Percentiles rank a stretch among this genome's conserved stretches.
These are phyloP conservation scores for Kodamaea fungicola DNA, from an alignment of 1,139 yeast genomes.

Conservation along the genomic window DNA sequence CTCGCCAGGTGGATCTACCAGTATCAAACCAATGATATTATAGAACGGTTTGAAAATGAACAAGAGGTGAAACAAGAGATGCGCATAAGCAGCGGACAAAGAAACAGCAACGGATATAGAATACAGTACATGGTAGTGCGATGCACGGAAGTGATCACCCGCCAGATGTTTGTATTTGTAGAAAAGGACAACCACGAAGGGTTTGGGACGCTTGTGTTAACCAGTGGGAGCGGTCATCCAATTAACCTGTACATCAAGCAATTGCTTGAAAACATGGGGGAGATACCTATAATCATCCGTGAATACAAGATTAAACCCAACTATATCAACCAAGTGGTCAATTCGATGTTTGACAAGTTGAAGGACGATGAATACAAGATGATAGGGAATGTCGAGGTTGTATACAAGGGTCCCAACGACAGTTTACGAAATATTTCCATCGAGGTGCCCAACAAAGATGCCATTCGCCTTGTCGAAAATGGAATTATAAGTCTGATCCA, in stretches of 20 bases:
- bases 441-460: conserved; percentile 22
- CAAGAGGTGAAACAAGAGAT: conserved; percentile 11
- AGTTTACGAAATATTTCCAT: conserved; percentile 21
- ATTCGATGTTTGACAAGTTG: conserved; percentile 8
- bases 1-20: conserved; percentile 7
- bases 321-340: conserved; percentile 9
- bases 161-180: conserved; percentile 12
- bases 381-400: conserved; percentile 13
- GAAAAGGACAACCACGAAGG: conserved; percentile 3
- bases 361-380: conserved; percentile 3
- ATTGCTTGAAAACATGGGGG: conserved; percentile 11
- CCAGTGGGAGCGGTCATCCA: conserved; percentile 7
- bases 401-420: conserved; percentile 12
- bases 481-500: conserved; percentile 9
- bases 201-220: conserved; percentile 9
- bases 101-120: conserved; percentile 3
- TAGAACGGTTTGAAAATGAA: conserved; percentile 10
- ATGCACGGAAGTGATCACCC: conserved; percentile 10
- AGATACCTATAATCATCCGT: conserved; percentile 10
- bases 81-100: conserved; percentile 7
- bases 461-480: conserved; percentile 9
- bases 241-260: conserved; percentile 7
- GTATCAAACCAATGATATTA: conserved; percentile 7
- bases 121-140: conserved; percentile 11
- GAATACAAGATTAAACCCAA: conserved; percentile 9